Evolutionary conservation across 352 stramenopile species (phyloP), one percentile per base, ranked within the genome.

Genomic region (Globisporangium recalcitrans): DNA sequence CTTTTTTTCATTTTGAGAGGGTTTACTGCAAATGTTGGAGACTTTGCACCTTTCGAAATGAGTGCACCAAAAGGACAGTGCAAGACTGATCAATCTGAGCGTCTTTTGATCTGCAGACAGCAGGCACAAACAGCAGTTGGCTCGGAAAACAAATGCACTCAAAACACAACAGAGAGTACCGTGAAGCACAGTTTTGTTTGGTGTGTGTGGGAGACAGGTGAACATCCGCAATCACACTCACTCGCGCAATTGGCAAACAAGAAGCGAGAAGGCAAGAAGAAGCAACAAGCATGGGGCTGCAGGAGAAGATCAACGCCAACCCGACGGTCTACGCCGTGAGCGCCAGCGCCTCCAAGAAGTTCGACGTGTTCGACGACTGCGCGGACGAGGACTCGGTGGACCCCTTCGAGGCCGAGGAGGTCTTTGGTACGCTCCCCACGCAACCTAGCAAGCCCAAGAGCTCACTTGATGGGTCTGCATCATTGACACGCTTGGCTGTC

Each of bases 301-400:
- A 56, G 51, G 82, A 94, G 77, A 94, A 94, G 77, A 89, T 92
- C 66, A 94, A 94, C 73, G 85, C 85, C 44, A 94, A 94, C 70
- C 85, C 85, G 75, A 94, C 83, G 29, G 85, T 94, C 51, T 94
- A 94, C 74, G 83, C 85, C 16, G 80, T 94, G 38, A 74, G 73
- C 46, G 73, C 79, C 26, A 69, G 76, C 29, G 69, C 66, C 29
- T 67, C 67, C 38, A 82, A 82, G 67, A 88, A 89, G 63, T 88
- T 82, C 61, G 72, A 91, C 44, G 72, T 79, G 46, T 78, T 86
- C 52, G 73, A 85, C 48, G 70, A 66, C 21, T n/a, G 24, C 38
- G 68, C 75, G 27, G 78, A 94, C 55, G 83, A 94, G 52, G 69
- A 89, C 14, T 67, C 63, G n/a, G 63, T 77, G 2, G 87, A 96